Evolutionary conservation across 495 filamentous ascomycete genomes (phyloP).

Genomic region (Talaromyces borbonicus): DNA sequence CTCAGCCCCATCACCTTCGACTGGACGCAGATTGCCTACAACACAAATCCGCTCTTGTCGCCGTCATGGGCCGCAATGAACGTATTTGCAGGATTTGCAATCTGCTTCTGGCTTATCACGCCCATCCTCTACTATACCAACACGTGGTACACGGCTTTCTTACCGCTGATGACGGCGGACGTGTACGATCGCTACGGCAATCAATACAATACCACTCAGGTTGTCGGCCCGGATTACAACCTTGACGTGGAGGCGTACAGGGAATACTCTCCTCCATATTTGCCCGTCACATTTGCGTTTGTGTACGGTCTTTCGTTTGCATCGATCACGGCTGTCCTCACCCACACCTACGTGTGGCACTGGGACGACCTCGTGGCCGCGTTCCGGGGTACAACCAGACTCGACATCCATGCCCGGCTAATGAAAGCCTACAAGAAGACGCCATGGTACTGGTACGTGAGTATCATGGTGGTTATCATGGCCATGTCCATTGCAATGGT

Average conservation of each 20-base stretch:
- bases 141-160: conserved; percentile 29
- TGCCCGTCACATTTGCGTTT: conserved; percentile 72
- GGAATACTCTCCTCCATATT: conserved; percentile 71
- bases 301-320: conserved; percentile 80
- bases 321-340: conserved; percentile 56
- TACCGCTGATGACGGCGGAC: conserved; percentile 28
- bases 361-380: conserved; percentile 46
- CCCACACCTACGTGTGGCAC: conserved; percentile 51
- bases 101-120: conserved; percentile 25
- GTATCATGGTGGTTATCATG: conserved; percentile 63
- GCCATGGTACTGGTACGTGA: conserved; percentile 68
- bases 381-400: conserved; percentile 37
- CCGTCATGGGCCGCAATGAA: conserved; percentile 43
- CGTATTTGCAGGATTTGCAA: conserved; percentile 35
- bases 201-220: conserved; percentile 66
- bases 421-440: conserved; percentile 71
- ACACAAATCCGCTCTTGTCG: conserved; percentile 26
- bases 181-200: conserved; percentile 77
- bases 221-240: conserved; percentile 58
- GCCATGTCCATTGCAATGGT: conserved; percentile 76
- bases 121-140: conserved; percentile 30
- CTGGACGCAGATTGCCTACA: conserved; percentile 45
- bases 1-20: conserved; percentile 80
- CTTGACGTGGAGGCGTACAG: conserved; percentile 65
- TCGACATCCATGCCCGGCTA: conserved; percentile 60